Base-by-base conservation (phyloP, 2,329 filamentous ascomycete species). In the Lecanicillium sp. region DNA sequence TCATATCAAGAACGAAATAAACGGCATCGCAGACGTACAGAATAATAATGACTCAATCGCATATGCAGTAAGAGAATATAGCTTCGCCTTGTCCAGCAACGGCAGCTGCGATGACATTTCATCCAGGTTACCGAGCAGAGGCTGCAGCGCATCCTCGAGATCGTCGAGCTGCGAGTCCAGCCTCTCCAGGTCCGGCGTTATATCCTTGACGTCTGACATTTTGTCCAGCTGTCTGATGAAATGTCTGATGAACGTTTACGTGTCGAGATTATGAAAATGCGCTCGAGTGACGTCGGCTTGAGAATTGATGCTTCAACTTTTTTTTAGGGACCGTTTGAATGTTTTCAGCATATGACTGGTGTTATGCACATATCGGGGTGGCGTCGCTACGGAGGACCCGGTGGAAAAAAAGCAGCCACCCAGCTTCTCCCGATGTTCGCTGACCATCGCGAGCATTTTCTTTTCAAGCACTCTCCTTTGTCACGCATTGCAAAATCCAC, bases 71-170 rank as follows among this genome's bases (percentile, higher is more conserved):
- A 94, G 71, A n/a, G 92, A 81, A 57, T 94, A 87, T 43, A 96
- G 79, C 65, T 97, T 96, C 7, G 92, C 88, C 65, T 87, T 89
- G 68, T 97, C 90, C 44, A 98, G 72, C n/a, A 97, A 72, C 2
- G 90, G 89, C 19, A 97, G 71, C 56, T 87, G 87, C 40, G 79
- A 81, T 5, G 87, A 79, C 41, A 78, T 75, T 29, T 81, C 77
- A 36, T 77, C 68, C 31, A 96, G 65, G 36, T 72, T 71, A 27
- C 71, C 68, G 18, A 94, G 65, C 5, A 97, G 66, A n/a, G 90
- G 87, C 46, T 76, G 64, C 19, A 97, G 70, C 4, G 76, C 71
- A 27, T 81, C 75, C 56, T 94, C 79, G 33, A 97, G 73, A 40
- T 81, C 76, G 61, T 94, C 85, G 36, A 97, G 76, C 57, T 88